Evolutionary conservation across 176 grass and related monocot genomes (phyloP).

Genomic region (Avena insularis): DNA sequence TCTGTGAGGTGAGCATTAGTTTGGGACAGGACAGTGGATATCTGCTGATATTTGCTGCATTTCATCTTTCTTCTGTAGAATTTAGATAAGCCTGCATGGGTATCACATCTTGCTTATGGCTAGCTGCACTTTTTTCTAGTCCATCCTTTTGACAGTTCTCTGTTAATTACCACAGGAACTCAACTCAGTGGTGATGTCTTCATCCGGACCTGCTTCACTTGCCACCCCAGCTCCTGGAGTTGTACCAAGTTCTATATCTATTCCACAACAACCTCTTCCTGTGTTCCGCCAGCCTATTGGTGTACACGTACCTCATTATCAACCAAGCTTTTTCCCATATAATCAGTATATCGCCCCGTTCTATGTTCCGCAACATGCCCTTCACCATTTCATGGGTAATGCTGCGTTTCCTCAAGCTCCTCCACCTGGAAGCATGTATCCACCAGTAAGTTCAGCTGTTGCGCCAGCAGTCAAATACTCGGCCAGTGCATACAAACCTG

Average conservation of each 20-base stretch:
- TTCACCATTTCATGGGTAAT: slow-evolving; percentile 81
- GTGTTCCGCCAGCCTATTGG: slow-evolving; percentile 74
- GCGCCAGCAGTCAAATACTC: slow-evolving; percentile 65
- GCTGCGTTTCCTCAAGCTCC: slow-evolving; percentile 74
- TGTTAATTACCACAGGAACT: slow-evolving; percentile 55
- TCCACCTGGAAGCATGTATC: slow-evolving; percentile 66
- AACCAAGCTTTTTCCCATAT: slow-evolving; percentile 70
- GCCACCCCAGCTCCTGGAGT: slow-evolving; percentile 55
- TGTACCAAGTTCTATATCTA: slow-evolving; percentile 67
- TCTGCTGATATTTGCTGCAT: neutral
- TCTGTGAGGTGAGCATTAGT: neutral
- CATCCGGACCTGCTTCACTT: slow-evolving; percentile 61
- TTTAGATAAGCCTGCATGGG: neutral
- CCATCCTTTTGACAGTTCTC: slow-evolving; percentile 8
- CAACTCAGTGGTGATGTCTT: slow-evolving; percentile 50
- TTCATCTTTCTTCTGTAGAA: neutral
- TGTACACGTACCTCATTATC: slow-evolving; percentile 76
- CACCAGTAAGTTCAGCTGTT: slow-evolving; percentile 62
- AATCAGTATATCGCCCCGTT: slow-evolving; percentile 77
- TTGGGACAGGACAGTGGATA: neutral
- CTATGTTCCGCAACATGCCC: slow-evolving; percentile 63
- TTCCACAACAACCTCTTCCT: slow-evolving; percentile 76
- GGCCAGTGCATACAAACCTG: slow-evolving; percentile 69
- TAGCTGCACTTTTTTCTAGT: neutral
- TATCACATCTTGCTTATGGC: neutral